Percentiles rank a stretch among this genome's conserved stretches.
These are phyloP conservation scores for Dispira simplex DNA, from an alignment of 192 early-diverging fungal genomes.

Conservation along the genomic window DNA sequence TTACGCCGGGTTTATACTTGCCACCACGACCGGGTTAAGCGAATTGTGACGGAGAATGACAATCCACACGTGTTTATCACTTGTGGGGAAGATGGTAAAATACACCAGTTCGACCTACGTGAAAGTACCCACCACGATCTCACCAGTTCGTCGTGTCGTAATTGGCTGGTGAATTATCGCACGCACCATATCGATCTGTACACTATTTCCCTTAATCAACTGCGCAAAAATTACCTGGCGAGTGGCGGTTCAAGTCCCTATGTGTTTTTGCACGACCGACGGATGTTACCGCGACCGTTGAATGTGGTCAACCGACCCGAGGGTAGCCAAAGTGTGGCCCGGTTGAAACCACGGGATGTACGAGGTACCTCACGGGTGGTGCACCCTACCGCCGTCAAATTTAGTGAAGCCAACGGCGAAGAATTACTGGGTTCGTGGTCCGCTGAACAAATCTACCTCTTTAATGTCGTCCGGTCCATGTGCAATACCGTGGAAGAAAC, in stretches of 20 bases:
- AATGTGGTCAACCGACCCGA: not conserved
- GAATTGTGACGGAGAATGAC: slow-evolving; percentile 23
- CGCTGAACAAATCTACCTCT: slow-evolving; percentile 33
- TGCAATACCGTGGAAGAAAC: no score
- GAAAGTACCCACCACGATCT: slow-evolving; percentile 12
- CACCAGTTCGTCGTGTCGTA: not conserved
- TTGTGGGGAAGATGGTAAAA: slow-evolving; percentile 40
- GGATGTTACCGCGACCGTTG: slow-evolving; percentile 16
- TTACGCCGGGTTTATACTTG: slow-evolving; percentile 28
- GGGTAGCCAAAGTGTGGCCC: not conserved
- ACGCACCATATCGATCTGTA: slow-evolving; percentile 27
- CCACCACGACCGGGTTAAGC: slow-evolving; percentile 33
- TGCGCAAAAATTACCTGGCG: slow-evolving; percentile 33
- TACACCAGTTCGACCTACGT: slow-evolving; percentile 42
- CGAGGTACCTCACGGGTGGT: slow-evolving; percentile 13
- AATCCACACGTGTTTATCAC: slow-evolving; percentile 35
- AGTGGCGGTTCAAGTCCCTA: slow-evolving; percentile 31
- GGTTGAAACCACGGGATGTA: slow-evolving; percentile 13
- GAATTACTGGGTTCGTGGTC: slow-evolving; percentile 42
- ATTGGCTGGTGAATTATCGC: slow-evolving; percentile 30
- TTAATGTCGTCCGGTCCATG: slow-evolving; percentile 22
- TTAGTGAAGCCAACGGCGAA: slow-evolving; percentile 18
- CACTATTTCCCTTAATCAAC: slow-evolving; percentile 29
- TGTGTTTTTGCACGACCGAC: slow-evolving; percentile 13
- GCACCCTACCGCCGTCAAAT: slow-evolving; percentile 20